Base-by-base conservation (phyloP, 2,329 filamentous ascomycete species). In the Metarhizium brunneum region DNA sequence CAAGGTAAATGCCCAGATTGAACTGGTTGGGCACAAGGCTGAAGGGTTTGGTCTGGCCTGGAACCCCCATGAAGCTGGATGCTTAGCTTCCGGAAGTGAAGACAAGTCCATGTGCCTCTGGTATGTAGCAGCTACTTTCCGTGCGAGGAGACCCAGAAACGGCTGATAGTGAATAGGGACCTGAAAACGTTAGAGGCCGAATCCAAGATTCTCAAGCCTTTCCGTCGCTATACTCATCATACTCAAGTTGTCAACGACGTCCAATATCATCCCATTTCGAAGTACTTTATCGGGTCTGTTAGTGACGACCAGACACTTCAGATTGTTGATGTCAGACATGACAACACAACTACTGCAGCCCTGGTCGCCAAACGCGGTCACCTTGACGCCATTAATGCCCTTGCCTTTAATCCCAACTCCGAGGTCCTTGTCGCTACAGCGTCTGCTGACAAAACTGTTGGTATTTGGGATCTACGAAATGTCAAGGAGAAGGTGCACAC, bases 261-360 rank as follows among this genome's bases (percentile, higher is more conserved):
- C 36, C 91, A 97, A 72, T 90, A 95, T 68, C 92, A 97, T 64
- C 92, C 92, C 8, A 82, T 91, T 47, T 89, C 92, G 60, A 86
- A 84, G 64, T 85, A 86, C 63, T 85, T 95, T 60, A 88, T 99
- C 59, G 95, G 92, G 59, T 92, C 89, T 16, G 94, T 96, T 3
- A 97, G 94, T 4, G 94, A 99, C 68, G 94, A 99, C 68, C 80
- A 94, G 62, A 96, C 90, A 7, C 83, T 97, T 58, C 90, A 96
- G 71, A 87, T 99, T 58, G 80, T 97, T 57, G 94, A 99, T 69
- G 81, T 87, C n/a, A 87, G 94, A 64, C 81, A 82, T 66, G 67
- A 78, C 35, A 81, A 84, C 55, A 85, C 79, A 54, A 83, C 82
- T 59, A 82, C 80, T 60, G 84, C 90, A 0, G 84, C 88, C 4